Conservation (phyloP, 2,329 filamentous ascomycete genomes). For the Claviceps purpurea region DNA sequence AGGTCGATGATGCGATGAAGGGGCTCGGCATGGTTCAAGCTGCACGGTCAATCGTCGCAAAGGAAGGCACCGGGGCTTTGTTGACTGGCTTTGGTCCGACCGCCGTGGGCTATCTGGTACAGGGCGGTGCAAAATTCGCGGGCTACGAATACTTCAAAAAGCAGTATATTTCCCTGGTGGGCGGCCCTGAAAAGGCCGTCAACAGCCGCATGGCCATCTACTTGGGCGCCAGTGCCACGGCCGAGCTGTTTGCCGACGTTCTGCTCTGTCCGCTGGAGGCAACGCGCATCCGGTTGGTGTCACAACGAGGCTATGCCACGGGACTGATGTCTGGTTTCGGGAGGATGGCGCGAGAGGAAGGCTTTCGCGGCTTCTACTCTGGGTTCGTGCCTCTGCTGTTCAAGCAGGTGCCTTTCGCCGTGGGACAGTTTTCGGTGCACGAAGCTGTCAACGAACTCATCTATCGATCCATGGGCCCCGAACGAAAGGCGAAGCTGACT, state of each 20-base stretch:
- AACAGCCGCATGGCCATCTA: slow-evolving; percentile 46
- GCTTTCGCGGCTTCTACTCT: slow-evolving; percentile 74
- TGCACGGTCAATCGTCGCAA: slow-evolving; percentile 62
- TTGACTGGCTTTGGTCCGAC: slow-evolving; percentile 77
- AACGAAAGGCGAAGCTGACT: slow-evolving; percentile 53
- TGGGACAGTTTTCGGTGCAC: slow-evolving; percentile 89
- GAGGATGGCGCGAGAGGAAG: slow-evolving; percentile 65
- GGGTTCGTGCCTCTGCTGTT: slow-evolving; percentile 78
- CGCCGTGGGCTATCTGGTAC: slow-evolving; percentile 76
- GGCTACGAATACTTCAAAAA: slow-evolving; percentile 95
- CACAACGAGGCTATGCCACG: slow-evolving; percentile 62
- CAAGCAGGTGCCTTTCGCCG: slow-evolving; percentile 87
- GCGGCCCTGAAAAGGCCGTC: slow-evolving; percentile 31
- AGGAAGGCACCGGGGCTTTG: slow-evolving; percentile 67
- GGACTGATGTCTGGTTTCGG: slow-evolving; percentile 59
- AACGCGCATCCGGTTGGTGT: slow-evolving; percentile 65
- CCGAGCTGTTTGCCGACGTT: slow-evolving; percentile 63
- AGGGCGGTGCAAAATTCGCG: slow-evolving; percentile 83
- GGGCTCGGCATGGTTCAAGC: slow-evolving; percentile 72
- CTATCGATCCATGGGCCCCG: slow-evolving; percentile 53
- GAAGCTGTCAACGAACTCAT: slow-evolving; percentile 74
- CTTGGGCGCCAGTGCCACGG: slow-evolving; percentile 55
- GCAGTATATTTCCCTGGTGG: slow-evolving; percentile 60
- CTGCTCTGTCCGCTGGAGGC: slow-evolving; percentile 85
- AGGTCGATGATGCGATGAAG: slow-evolving; percentile 77